Percentiles rank a stretch among this genome's conserved stretches.
phyloP scores from a whole-genome alignment of 2,329 filamentous ascomycete species.

The Alternaria sp. region DNA sequence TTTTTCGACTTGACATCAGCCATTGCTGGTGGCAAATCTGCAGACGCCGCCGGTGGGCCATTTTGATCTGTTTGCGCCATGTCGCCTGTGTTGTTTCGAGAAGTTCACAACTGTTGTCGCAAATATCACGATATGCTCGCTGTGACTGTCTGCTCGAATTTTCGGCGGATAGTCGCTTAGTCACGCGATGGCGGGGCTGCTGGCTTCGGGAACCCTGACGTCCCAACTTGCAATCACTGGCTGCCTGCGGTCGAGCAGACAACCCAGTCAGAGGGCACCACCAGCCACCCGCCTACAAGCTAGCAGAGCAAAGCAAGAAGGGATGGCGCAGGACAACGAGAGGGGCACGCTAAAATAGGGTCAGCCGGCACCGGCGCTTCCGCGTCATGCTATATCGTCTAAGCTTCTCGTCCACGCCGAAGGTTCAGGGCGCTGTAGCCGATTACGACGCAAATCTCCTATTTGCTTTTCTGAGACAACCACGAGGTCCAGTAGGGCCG shows the following conservation, averaged over 20 bases:
- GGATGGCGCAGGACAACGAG: slow-evolving; percentile 9
- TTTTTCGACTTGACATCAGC: slow-evolving; percentile 63
- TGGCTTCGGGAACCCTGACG: background rate
- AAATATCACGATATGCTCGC: slow-evolving; percentile 1
- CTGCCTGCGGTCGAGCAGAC: background rate
- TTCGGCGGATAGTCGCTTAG: slow-evolving; percentile 30
- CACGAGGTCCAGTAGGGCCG: background rate
- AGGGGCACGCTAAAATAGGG: slow-evolving; percentile 1
- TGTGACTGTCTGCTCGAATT: slow-evolving; percentile 14
- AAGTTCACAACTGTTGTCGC: background rate
- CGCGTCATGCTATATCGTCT: slow-evolving; percentile 8
- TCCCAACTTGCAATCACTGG: background rate
- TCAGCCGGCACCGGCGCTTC: slow-evolving; percentile 1
- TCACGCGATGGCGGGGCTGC: slow-evolving; percentile 16
- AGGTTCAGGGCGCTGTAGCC: background rate
- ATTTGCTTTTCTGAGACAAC: slow-evolving; percentile 8
- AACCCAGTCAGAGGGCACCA: background rate
- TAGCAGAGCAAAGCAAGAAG: slow-evolving; percentile 2
- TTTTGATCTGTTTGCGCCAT: slow-evolving; percentile 27
- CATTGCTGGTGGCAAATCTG: slow-evolving; percentile 64
- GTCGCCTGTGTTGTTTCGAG: background rate
- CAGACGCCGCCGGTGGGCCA: slow-evolving; percentile 34
- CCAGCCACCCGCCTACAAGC: background rate
- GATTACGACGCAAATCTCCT: slow-evolving; percentile 11
- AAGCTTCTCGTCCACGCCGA: background rate